Percentiles rank a stretch among this genome's conserved stretches.
Evolutionary conservation across 805 yeast genomes (phyloP).

Genomic region (Candida insectorum): DNA sequence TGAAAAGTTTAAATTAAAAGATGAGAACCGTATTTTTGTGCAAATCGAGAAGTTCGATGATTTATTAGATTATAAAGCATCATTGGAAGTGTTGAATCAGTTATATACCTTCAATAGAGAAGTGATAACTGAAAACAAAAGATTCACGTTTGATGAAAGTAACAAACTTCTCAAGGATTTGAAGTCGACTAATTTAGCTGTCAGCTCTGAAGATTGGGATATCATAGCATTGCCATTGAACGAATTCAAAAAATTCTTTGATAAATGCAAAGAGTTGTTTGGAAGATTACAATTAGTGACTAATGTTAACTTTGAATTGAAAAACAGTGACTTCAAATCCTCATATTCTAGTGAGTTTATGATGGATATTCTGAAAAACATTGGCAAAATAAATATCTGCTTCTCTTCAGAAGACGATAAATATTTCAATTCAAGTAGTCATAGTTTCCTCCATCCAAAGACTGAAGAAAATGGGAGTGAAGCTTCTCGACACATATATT

Average conservation of each 20-base stretch:
- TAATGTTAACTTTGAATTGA: neutral
- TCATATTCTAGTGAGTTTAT: constrained; percentile 6
- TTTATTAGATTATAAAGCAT: constrained; percentile 20
- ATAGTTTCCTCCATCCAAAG: constrained; percentile 8
- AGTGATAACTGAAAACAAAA: neutral
- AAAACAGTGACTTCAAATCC: neutral
- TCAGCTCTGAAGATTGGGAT: constrained; percentile 5
- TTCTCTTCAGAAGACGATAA: constrained; percentile 26
- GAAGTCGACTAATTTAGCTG: constrained; percentile 10
- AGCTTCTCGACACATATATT: constrained; percentile 33
- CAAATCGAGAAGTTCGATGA: constrained; percentile 24
- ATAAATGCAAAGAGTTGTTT: constrained; percentile 1
- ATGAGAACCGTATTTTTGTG: constrained; percentile 24
- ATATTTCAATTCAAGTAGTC: constrained; percentile 24
- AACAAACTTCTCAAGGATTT: constrained; percentile 21
- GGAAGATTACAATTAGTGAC: constrained; percentile 1
- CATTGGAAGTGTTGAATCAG: constrained; percentile 8
- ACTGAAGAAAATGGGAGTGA: constrained; percentile 9
- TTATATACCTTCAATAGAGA: constrained; percentile 13
- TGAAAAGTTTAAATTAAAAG: constrained; percentile 19
- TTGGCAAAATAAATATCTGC: constrained; percentile 20
- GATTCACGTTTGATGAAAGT: constrained; percentile 19
- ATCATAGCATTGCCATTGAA: constrained; percentile 3
- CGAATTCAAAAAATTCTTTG: constrained; percentile 1
- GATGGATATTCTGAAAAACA: constrained; percentile 1